Percentiles rank a stretch among this genome's conserved stretches.
These are phyloP conservation scores for Astrothelium subdiscretum DNA, from an alignment of 495 filamentous ascomycete genomes.

Conservation along the genomic window DNA sequence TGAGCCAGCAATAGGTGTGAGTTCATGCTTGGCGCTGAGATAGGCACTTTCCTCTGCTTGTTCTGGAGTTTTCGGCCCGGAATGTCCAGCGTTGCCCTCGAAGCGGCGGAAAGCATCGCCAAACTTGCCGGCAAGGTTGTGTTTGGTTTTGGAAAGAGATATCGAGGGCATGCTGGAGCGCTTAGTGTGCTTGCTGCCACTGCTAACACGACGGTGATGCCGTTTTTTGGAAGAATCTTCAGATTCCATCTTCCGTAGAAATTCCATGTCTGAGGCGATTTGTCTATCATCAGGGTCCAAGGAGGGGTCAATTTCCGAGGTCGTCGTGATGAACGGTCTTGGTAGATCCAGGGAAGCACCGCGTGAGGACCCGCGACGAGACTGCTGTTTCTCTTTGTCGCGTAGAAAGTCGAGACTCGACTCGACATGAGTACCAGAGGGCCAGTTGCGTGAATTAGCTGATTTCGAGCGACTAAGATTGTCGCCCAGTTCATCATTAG, in stretches of 20 bases:
- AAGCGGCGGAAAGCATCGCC: conserved; percentile 94
- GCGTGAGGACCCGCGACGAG: not conserved
- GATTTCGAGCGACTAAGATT: conserved; percentile 53
- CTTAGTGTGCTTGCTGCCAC: conserved; percentile 58
- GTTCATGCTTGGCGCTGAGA: not conserved
- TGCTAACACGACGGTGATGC: conserved; percentile 51
- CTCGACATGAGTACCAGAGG: conserved; percentile 66
- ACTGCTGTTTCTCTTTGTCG: conserved; percentile 36
- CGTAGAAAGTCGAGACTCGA: conserved; percentile 67
- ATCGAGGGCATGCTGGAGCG: conserved; percentile 71
- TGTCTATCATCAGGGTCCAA: conserved; percentile 42
- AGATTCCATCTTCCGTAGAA: conserved; percentile 67
- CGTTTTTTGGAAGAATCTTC: conserved; percentile 44
- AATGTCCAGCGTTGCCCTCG: conserved; percentile 49
- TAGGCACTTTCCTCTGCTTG: conserved; percentile 7
- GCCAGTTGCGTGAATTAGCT: conserved; percentile 50
- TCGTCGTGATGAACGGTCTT: conserved; percentile 34
- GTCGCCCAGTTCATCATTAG: conserved; percentile 12
- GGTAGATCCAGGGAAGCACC: not conserved
- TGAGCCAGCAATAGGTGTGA: conserved; percentile 65
- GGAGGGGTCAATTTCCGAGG: conserved; percentile 1
- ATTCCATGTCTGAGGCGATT: conserved; percentile 82
- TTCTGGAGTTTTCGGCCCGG: conserved; percentile 27
- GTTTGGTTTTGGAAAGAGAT: conserved; percentile 66
- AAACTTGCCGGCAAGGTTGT: conserved; percentile 79